Base-by-base conservation (phyloP, 2,329 filamentous ascomycete species). In the Phialocephala sp. region DNA sequence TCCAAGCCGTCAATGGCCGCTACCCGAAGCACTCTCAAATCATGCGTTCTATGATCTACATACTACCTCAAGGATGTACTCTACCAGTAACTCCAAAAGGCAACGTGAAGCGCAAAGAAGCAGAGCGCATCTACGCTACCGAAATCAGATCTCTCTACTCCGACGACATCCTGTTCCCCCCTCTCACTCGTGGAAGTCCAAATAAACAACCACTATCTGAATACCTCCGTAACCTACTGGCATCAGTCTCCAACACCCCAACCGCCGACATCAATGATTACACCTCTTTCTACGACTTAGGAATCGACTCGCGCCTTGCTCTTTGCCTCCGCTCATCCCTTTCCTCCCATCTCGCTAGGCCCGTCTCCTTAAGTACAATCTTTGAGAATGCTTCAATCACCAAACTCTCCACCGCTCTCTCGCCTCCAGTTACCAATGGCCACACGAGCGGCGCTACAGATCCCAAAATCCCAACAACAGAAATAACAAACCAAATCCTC, bases 61-160 rank as follows among this genome's bases (percentile, higher is more conserved):
- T 75, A 22, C 66, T 77, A 4, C 68, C 69, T 0, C 20, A 61
- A 57, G 74, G 72, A 4, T 57, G 60, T 20, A 69, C 43, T 15
- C 63, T 77, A 24, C 75, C 75, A 20, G 70, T 76, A 3, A 76
- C 73, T 5, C 74, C 73, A 14, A 77, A 77, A 65, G 73, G 74
- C 8, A 77, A 76, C 27, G 72, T 77, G 8, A 74, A 71, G 47
- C 65, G 75, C 14, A 76, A 77, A 61, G 73, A 75, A 65, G 74
- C 71, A 24, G 70, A 71, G 59, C 59, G 60, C 11, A 58, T 71
- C 2, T 77, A 73, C 55, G 63, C 71, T 1, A 20, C 61, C n/a
- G 68, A 72, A 8, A 71, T 76, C n/a, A 66, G 69, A 4, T 27
- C 41, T 22, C 64, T 75, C 1, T 75, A 73, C 60, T 63, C 65